Evolutionary conservation across 768 basidiomycete genomes (phyloP).

Genomic region (Naganishia vishniacii): DNA sequence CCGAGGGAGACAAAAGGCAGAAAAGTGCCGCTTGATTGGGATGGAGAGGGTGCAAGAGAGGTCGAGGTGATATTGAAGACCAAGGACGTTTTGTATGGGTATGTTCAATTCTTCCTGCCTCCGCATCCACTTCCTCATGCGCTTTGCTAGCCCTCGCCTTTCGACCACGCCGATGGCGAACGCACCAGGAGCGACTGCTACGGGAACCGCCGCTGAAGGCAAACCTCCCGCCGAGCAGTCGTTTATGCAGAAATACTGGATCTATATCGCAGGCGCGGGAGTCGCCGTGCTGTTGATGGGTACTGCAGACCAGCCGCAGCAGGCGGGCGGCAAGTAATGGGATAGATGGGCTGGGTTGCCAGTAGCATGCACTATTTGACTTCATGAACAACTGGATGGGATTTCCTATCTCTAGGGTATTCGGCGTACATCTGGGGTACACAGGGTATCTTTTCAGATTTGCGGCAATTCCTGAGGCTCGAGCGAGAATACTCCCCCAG

Average conservation of each 20-base stretch:
- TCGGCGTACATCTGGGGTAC: no score
- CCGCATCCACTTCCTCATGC: neutral
- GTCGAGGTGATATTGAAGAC: slow-evolving; percentile 8
- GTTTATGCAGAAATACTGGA: slow-evolving; percentile 86
- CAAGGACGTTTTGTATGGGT: neutral
- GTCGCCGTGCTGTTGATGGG: slow-evolving; percentile 1
- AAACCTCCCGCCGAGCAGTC: slow-evolving; percentile 56
- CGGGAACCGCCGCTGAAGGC: neutral
- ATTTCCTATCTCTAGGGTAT: no score
- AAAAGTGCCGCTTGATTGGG: neutral
- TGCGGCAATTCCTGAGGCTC: no score
- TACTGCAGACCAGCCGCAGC: slow-evolving; percentile 4
- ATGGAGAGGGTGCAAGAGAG: neutral
- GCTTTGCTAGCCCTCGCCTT: neutral
- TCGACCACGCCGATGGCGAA: neutral
- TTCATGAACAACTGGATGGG: no score
- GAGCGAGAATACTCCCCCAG: no score
- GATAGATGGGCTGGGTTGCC: no score
- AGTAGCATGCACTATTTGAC: no score
- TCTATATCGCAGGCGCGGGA: slow-evolving; percentile 62
- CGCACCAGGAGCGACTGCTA: neutral
- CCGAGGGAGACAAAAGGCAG: neutral
- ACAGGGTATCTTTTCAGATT: no score
- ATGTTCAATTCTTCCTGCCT: neutral
- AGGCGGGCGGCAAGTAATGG: neutral